Conservation (phyloP, 352 stramenopile species). For the Phytophthora agathidicida region DNA sequence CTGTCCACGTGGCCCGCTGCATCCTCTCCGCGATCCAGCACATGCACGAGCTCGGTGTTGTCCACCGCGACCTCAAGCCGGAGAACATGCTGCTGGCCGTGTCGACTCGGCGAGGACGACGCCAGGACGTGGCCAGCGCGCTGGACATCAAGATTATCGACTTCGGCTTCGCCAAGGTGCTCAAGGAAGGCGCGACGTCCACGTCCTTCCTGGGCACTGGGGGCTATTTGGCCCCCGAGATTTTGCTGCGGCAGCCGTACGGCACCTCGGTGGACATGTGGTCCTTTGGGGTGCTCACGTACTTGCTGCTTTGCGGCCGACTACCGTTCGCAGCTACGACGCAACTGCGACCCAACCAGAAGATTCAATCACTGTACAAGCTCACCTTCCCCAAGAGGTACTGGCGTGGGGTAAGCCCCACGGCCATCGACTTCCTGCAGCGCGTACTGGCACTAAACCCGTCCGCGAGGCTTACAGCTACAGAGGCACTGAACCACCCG, state of each 20-base stretch:
- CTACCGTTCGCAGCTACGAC: constrained; percentile 72
- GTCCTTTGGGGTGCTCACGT: constrained; percentile 97
- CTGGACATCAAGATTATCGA: constrained; percentile 98
- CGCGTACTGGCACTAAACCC: constrained; percentile 71
- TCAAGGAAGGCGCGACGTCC: constrained; percentile 55
- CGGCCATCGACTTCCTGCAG: constrained; percentile 63
- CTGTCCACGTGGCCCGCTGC: constrained; percentile 49
- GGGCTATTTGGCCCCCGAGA: constrained; percentile 98
- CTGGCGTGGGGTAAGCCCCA: constrained; percentile 65
- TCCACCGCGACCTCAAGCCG: constrained; percentile 79
- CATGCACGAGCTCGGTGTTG: constrained; percentile 73
- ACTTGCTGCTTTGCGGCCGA: constrained; percentile 96
- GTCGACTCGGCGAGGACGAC: constrained; percentile 21
- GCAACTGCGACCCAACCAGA: constrained; percentile 63
- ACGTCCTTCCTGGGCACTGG: constrained; percentile 82
- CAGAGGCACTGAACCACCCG: constrained; percentile 59
- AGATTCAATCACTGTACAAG: constrained; percentile 65
- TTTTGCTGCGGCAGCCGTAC: constrained; percentile 96
- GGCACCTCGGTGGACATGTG: constrained; percentile 96
- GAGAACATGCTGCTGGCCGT: constrained; percentile 76
- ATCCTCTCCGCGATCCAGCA: constrained; percentile 78
- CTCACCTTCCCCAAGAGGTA: constrained; percentile 80
- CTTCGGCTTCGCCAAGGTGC: constrained; percentile 97
- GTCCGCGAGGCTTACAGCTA: constrained; percentile 47
- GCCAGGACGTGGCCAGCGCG: constrained; percentile 3